Base-by-base conservation (phyloP, 345 rosid species). In the Arabidopsis arenosa region DNA sequence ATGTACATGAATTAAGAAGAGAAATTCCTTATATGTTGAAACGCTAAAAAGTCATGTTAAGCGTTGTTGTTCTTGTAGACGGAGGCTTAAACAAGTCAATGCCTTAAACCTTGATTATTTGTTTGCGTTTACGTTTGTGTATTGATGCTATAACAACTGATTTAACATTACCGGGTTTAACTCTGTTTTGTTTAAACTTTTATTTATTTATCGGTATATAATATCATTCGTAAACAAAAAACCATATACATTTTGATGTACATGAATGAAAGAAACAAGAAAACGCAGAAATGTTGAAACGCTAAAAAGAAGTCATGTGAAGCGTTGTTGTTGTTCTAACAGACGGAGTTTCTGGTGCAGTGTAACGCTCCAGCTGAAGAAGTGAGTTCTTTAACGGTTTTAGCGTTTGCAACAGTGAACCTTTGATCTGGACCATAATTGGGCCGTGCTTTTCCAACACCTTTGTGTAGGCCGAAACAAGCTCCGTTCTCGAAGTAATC, bases 401-500 rank as follows among this genome's bases (percentile, higher is more conserved):
- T 67, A 23, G 90, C 92, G 61, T 80, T 70, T 1, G 81, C 84
- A 13, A 86, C 88, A 47, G 33, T 58, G 59, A 91, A 89, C 44
- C 26, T 58, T 72, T 87, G 91, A 64, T 75, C 77, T 0, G 65
- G 59, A 5, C 44, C 72, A 41, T 86, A 88, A 48, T 72, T 73
- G 9, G 90, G 93, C 23, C 80, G 86, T 3, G 90, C 89, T 4
- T 57, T 72, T 9, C 87, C 88, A 1, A 10, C 2, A n/a, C 90
- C 87, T 9, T 84, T 81, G 28, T 80, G 82, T 2, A 14, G 65
- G 4, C 37, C 55, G 41, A 90, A 93, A 39, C 80, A 83, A 65
- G 92, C 93, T 74, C 93, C 91, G 13, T 85, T 93, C 56, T 79
- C 81, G 7, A 90, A 84, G 45, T 73, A 63, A 82, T 86, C 89